Evolutionary conservation across 176 grass and related monocot genomes (phyloP).

Genomic region (Panicum miliaceum): DNA sequence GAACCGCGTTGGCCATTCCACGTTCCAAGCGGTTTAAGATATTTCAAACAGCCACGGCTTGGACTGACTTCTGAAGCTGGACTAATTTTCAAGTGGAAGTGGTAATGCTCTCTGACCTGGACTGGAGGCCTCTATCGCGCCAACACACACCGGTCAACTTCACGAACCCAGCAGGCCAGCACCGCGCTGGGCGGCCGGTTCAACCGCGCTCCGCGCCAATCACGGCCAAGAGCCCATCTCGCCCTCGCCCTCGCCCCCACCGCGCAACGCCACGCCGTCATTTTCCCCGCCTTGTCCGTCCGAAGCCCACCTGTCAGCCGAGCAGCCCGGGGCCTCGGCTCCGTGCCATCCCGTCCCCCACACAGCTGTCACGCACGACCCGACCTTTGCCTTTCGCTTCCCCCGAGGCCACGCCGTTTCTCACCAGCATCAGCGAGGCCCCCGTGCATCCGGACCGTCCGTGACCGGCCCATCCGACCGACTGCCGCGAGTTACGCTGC

Average conservation of each 20-base stretch:
- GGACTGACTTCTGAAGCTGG: too few species aligned
- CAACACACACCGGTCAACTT: not conserved
- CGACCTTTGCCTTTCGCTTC: constrained; percentile 22
- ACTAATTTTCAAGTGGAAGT: too few species aligned
- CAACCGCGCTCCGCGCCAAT: not conserved
- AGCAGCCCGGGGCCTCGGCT: not conserved
- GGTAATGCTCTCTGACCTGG: too few species aligned
- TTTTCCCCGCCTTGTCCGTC: not conserved
- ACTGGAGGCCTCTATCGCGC: too few species aligned
- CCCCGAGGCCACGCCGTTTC: constrained; percentile 32
- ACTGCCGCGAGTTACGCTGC: not conserved
- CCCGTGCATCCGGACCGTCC: constrained; percentile 32
- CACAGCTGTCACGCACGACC: constrained; percentile 20
- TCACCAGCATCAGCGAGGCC: not conserved
- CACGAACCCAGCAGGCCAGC: not conserved
- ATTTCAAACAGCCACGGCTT: too few species aligned
- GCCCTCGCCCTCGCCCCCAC: not conserved
- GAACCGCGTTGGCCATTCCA: too few species aligned
- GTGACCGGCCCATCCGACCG: constrained; percentile 23
- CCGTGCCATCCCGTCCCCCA: not conserved
- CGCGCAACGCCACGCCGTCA: not conserved
- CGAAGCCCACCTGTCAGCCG: not conserved
- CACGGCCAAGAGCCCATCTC: not conserved
- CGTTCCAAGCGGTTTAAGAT: too few species aligned
- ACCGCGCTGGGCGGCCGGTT: not conserved